phyloP scores from a whole-genome alignment of 176 grass and related monocot species.

The Tuctoria greenei region DNA sequence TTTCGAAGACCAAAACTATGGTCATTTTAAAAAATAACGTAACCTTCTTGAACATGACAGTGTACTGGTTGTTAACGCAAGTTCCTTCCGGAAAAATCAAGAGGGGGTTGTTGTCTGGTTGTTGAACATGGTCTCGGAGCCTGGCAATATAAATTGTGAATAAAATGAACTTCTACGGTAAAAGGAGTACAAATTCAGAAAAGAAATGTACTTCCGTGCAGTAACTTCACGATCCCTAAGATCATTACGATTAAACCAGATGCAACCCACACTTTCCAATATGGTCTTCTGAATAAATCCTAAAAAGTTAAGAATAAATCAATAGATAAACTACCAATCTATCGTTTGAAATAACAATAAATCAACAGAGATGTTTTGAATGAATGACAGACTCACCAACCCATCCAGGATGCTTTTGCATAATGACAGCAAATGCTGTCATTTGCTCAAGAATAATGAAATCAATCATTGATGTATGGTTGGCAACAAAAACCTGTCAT shows the following conservation, averaged over 20 bases:
- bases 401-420: conserved; percentile 99
- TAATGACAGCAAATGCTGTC: conserved; percentile 99
- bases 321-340: conserved; percentile 24
- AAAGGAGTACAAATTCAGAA: background rate
- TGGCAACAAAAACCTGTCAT: conserved; percentile 93
- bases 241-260: conserved; percentile 98
- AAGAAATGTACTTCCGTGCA: conserved; percentile 59
- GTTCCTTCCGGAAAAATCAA: conserved; percentile 98
- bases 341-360: conserved; percentile 17
- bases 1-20: background rate
- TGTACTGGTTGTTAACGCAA: conserved; percentile 97
- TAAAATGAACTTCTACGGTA: background rate
- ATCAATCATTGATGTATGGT: conserved; percentile 99
- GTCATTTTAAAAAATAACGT: background rate
- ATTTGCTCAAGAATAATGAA: conserved; percentile 99
- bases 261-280: conserved; percentile 90
- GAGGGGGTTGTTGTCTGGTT: conserved; percentile 82
- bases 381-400: conserved; percentile 61
- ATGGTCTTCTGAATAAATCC: conserved; percentile 98
- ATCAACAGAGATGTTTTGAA: conserved; percentile 5
- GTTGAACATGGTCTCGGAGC: conserved; percentile 84
- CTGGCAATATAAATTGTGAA: conserved; percentile 38
- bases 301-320: conserved; percentile 29
- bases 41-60: conserved; percentile 99
- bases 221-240: conserved; percentile 92